Conservation (phyloP, 371 early-diverging fungal species). For the Funneliformis caledonium region DNA sequence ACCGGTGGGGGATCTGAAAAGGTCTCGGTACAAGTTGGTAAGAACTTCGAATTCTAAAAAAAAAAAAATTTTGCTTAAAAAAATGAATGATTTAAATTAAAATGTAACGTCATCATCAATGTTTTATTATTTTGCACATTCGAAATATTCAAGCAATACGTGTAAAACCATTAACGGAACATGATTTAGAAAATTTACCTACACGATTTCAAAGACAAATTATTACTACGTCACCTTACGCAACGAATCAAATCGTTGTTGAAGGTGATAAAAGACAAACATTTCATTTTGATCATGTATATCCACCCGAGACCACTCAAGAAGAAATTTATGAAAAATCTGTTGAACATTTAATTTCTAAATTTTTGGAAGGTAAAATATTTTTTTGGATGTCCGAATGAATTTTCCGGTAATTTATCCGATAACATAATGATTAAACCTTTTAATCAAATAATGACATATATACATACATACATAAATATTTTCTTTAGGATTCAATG, state of each 20-base stretch:
- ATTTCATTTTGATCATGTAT: constrained; percentile 83
- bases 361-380: constrained; percentile 85
- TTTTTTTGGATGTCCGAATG: constrained; percentile 15
- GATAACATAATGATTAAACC: background rate
- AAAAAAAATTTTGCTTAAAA: too few species aligned
- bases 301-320: constrained; percentile 71
- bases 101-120: constrained; percentile 5
- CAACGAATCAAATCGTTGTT: constrained; percentile 20
- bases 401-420: background rate
- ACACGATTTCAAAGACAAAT: constrained; percentile 22
- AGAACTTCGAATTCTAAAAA: background rate
- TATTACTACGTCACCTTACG: constrained; percentile 8
- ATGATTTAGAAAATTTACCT: constrained; percentile 19
- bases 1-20: constrained; percentile 22
- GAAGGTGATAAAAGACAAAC: constrained; percentile 50
- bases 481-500: constrained; percentile 86
- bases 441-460: background rate
- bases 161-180: constrained; percentile 31
- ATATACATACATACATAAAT: background rate
- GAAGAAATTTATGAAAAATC: constrained; percentile 72
- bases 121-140: background rate
- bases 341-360: constrained; percentile 75
- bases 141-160: constrained; percentile 22
- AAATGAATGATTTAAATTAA: background rate
- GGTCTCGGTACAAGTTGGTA: constrained; percentile 41